These are phyloP conservation scores for Tylopilus felleus DNA, from an alignment of 768 basidiomycete species.

Conservation along the genomic window DNA sequence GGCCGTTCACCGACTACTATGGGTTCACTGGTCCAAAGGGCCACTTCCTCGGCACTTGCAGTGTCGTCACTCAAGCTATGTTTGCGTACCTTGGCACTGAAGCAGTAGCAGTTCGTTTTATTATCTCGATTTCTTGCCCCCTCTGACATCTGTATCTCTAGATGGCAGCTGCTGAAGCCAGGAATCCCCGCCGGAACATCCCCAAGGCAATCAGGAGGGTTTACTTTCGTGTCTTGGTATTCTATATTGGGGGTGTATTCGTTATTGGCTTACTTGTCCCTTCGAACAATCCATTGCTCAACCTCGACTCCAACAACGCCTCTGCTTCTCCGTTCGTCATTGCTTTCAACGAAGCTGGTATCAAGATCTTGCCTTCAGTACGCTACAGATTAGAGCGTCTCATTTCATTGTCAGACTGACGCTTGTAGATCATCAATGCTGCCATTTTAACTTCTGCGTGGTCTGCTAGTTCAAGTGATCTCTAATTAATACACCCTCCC, in stretches of 20 bases:
- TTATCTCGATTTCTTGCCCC: background rate
- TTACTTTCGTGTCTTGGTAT: slow-evolving; percentile 1
- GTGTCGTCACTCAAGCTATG: background rate
- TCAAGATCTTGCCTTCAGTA: slow-evolving; percentile 4
- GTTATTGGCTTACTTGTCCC: slow-evolving; percentile 5
- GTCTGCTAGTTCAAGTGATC: slow-evolving; percentile 1
- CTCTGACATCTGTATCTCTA: background rate
- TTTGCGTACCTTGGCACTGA: slow-evolving; percentile 2
- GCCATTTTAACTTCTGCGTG: slow-evolving; percentile 3
- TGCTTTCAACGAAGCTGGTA: background rate
- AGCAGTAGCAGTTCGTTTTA: slow-evolving; percentile 4
- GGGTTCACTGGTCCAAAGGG: background rate
- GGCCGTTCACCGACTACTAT: background rate
- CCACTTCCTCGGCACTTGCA: slow-evolving; percentile 5
- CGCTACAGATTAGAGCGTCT: too few species aligned
- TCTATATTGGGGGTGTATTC: slow-evolving; percentile 6
- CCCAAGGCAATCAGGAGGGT: slow-evolving; percentile 2
- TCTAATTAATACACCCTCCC: slow-evolving; percentile 20
- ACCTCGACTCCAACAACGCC: slow-evolving; percentile 19
- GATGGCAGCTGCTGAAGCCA: slow-evolving; percentile 3
- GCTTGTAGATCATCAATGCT: slow-evolving; percentile 2
- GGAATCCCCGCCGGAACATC: slow-evolving; percentile 3
- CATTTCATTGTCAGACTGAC: background rate
- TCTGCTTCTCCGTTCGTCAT: background rate
- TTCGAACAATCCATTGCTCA: slow-evolving; percentile 20